Conservation (phyloP, 164 flowering plant species). For the Aristolochia californica region DNA sequence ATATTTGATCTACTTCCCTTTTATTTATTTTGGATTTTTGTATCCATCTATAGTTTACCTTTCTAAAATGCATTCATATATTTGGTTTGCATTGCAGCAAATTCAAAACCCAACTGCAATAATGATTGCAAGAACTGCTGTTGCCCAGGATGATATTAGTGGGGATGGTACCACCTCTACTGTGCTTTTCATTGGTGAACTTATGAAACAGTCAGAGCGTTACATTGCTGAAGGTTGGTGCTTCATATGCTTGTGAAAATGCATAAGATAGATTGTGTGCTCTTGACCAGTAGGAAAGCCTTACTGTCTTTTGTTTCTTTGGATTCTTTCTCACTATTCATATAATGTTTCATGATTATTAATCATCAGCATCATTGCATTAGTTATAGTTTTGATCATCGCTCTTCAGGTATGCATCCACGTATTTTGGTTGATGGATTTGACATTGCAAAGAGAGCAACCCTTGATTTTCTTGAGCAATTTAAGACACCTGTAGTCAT, state of each 20-base stretch:
- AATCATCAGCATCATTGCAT: no score
- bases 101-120: conserved; percentile 97
- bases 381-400: not conserved
- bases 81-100: conserved; percentile 60
- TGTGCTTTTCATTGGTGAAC: conserved; percentile 92
- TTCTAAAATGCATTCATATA: not conserved
- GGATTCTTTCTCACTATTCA: not conserved
- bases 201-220: conserved; percentile 96
- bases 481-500: conserved; percentile 90
- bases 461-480: conserved; percentile 84
- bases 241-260: no score
- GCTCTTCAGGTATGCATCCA: conserved; percentile 81
- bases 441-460: conserved; percentile 95
- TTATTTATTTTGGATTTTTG: no score
- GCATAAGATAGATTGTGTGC: no score
- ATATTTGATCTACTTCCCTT: no score
- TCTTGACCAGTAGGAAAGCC: no score
- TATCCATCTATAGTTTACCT: not conserved
- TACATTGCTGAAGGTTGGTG: conserved; percentile 85
- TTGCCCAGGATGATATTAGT: conserved; percentile 95
- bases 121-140: conserved; percentile 99
- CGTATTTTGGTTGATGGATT: conserved; percentile 98
- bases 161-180: conserved; percentile 99
- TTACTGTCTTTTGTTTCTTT: not conserved
- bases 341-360: not conserved